Evolutionary conservation across 257 asterid species (phyloP).

Genomic region (Rubia yunnanensis): DNA sequence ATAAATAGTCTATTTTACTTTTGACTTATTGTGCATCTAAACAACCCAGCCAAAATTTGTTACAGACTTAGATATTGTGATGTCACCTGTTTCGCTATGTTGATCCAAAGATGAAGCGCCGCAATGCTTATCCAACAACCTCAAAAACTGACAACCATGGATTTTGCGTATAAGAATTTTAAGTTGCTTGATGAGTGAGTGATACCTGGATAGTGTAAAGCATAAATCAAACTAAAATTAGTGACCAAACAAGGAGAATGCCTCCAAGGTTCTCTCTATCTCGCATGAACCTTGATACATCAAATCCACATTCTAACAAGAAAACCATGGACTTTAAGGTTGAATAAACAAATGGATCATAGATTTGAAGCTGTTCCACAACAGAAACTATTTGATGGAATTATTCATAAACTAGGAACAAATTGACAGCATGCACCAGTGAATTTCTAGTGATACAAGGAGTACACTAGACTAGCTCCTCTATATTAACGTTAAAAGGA

Average conservation of each 20-base stretch:
- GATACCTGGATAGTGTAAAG: conserved; percentile 45
- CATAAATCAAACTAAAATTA: conserved; percentile 9
- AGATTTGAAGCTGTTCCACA: not conserved
- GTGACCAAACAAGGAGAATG: not conserved
- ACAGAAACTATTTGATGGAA: not conserved
- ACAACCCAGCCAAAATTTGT: conserved; percentile 12
- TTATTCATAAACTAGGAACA: not conserved
- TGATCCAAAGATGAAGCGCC: conserved; percentile 29
- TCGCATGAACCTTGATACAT: not conserved
- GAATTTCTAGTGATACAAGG: not conserved
- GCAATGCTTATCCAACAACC: conserved; percentile 82
- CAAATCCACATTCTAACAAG: not conserved
- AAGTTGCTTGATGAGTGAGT: conserved; percentile 51
- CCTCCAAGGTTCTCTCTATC: not conserved
- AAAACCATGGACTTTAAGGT: not conserved
- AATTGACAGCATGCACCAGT: not conserved
- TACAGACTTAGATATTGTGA: conserved; percentile 38
- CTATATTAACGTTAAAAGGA: not conserved
- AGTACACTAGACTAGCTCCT: not conserved
- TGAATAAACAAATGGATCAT: not conserved
- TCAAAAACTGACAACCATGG: conserved; percentile 39
- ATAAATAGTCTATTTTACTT: not conserved
- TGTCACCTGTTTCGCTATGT: conserved; percentile 17
- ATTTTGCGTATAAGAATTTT: conserved; percentile 48
- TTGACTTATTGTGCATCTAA: not conserved